Conservation (phyloP, 352 stramenopile genomes). For the Plasmopara viticola region DNA sequence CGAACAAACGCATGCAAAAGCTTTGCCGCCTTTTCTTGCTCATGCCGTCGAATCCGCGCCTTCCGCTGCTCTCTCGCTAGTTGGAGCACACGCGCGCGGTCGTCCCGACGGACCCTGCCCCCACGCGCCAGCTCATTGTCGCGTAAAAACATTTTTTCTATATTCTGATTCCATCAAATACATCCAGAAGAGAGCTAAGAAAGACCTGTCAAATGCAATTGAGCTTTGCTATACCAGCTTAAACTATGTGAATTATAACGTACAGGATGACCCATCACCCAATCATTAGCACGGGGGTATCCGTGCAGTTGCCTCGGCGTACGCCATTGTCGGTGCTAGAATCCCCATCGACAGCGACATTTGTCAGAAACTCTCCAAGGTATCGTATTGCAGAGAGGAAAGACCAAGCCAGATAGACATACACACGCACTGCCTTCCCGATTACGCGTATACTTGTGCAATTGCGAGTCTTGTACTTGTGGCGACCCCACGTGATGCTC, state of each 20-base stretch:
- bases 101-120: conserved; percentile 15
- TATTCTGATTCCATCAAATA: too few relatives aligned
- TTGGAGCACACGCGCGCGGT: conserved; percentile 49
- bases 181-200: too few relatives aligned
- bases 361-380: conserved; percentile 77
- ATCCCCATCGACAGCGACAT: conserved; percentile 72
- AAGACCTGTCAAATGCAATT: too few relatives aligned
- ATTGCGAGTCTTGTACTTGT: conserved; percentile 88
- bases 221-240: too few relatives aligned
- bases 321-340: conserved; percentile 46
- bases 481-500: conserved; percentile 69
- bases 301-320: too few relatives aligned
- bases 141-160: conserved; percentile 38
- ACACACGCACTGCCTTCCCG: conserved; percentile 78
- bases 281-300: too few relatives aligned
- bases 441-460: too few relatives aligned
- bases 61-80: conserved; percentile 41
- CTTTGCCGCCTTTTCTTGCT: conserved; percentile 27
- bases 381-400: conserved; percentile 65
- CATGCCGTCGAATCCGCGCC: conserved; percentile 32
- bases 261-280: too few relatives aligned
- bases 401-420: conserved; percentile 75
- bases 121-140: conserved; percentile 39
- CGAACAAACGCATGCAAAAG: conserved; percentile 43
- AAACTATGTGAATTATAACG: too few relatives aligned